Evolutionary conservation across 352 stramenopile genomes (phyloP).

Genomic region (Pythium oligandrum): DNA sequence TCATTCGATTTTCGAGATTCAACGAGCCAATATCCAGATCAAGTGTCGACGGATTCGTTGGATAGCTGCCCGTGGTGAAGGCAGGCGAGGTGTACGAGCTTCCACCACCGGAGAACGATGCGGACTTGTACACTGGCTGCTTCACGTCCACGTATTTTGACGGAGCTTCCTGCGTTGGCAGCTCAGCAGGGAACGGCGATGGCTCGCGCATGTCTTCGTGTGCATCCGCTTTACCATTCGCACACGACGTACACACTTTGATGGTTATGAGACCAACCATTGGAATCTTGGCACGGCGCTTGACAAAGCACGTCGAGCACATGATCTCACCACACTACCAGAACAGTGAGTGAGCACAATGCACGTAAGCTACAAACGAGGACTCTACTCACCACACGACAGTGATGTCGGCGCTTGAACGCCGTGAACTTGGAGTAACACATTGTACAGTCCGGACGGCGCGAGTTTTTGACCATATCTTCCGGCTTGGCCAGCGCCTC

Average conservation of each 20-base stretch:
- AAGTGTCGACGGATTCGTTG: constrained; percentile 3
- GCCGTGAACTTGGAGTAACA: constrained; percentile 7
- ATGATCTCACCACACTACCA: constrained; percentile 16
- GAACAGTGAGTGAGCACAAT: background rate
- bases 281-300: constrained; percentile 19
- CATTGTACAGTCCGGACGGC: constrained; percentile 9
- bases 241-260: constrained; percentile 19
- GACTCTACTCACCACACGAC: constrained; percentile 12
- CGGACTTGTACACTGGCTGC: constrained; percentile 9
- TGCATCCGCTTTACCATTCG: background rate
- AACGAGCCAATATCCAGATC: no score
- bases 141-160: constrained; percentile 4
- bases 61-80: constrained; percentile 15
- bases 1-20: no score
- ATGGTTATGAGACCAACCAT: constrained; percentile 20
- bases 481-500: constrained; percentile 19
- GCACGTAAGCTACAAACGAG: background rate
- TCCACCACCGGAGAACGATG: constrained; percentile 3
- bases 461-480: constrained; percentile 11
- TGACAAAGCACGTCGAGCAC: constrained; percentile 18
- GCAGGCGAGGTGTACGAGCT: constrained; percentile 17
- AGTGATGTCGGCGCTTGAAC: constrained; percentile 15
- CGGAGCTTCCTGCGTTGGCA: constrained; percentile 2
- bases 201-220: constrained; percentile 7
- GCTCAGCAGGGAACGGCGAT: constrained; percentile 4